Conservation (phyloP, 495 filamentous ascomycete species). For the Talaromyces borbonicus region DNA sequence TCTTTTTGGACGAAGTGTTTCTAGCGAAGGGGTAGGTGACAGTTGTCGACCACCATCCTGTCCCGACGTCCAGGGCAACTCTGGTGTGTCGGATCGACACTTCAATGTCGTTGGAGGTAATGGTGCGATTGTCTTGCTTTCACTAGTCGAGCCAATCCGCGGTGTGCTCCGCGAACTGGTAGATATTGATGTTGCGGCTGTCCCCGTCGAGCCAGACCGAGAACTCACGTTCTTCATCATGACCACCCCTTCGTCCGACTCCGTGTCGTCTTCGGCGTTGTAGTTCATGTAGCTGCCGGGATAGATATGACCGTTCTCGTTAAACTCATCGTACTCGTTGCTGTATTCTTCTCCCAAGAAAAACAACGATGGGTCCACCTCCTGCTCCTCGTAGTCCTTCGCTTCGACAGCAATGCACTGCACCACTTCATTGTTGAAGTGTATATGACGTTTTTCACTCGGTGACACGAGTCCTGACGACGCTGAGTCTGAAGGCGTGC, state of each 20-base stretch:
- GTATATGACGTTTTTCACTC: constrained; percentile 71
- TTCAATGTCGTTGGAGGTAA: constrained; percentile 89
- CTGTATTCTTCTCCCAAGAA: constrained; percentile 17
- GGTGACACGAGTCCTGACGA: constrained; percentile 53
- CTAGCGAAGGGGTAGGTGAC: constrained; percentile 65
- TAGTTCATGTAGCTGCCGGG: constrained; percentile 43
- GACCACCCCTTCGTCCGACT: constrained; percentile 66
- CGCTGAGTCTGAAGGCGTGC: constrained; percentile 24
- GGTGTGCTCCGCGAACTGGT: constrained; percentile 39
- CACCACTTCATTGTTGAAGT: constrained; percentile 91
- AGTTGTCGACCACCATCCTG: constrained; percentile 15
- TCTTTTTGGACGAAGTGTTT: constrained; percentile 63
- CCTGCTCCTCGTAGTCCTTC: constrained; percentile 51
- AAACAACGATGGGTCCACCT: constrained; percentile 1
- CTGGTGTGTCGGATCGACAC: constrained; percentile 71
- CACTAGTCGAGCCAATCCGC: constrained; percentile 43
- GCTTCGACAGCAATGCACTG: constrained; percentile 92
- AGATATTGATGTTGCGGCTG: neutral
- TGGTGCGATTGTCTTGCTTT: constrained; percentile 88
- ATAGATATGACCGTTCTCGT: constrained; percentile 39
- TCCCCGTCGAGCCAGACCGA: neutral
- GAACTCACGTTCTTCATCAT: constrained; percentile 65
- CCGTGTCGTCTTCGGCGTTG: constrained; percentile 48
- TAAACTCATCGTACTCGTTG: constrained; percentile 53
- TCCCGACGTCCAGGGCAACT: constrained; percentile 33